Conservation (phyloP, 176 grass and related monocot species). For the Oryza officinalis region DNA sequence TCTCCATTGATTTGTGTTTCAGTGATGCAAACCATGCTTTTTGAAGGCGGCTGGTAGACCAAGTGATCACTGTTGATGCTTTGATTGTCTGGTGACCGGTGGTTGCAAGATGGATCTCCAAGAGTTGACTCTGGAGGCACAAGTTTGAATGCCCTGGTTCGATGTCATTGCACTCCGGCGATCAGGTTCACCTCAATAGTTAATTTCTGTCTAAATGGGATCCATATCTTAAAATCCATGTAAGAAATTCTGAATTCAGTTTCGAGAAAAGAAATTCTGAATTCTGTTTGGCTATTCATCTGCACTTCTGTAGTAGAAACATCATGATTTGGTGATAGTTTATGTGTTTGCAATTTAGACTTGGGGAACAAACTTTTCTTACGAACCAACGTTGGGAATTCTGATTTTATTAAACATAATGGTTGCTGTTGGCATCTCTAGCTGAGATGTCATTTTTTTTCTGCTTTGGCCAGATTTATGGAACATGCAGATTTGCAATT, state of each 20-base stretch:
- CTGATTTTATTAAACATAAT: background rate
- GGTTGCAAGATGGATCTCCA: constrained; percentile 51
- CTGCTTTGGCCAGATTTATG: constrained; percentile 19
- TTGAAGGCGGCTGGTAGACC: constrained; percentile 1
- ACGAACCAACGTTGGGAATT: background rate
- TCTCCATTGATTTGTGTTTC: constrained; percentile 14
- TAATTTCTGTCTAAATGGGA: background rate
- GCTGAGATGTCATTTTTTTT: constrained; percentile 35
- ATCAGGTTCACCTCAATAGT: constrained; percentile 54
- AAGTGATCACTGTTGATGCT: constrained; percentile 13
- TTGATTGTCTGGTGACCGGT: constrained; percentile 19
- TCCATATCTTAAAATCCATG: background rate
- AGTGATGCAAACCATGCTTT: constrained; percentile 13
- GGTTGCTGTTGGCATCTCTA: constrained; percentile 17
- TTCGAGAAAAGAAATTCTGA: background rate
- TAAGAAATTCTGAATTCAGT: background rate
- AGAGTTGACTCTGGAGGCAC: constrained; percentile 51
- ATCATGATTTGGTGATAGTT: constrained; percentile 28
- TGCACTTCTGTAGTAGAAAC: background rate
- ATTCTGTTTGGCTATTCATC: background rate
- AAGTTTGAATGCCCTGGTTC: constrained; percentile 50
- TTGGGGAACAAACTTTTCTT: constrained; percentile 6
- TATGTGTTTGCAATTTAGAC: constrained; percentile 21
- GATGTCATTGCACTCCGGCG: constrained; percentile 22
- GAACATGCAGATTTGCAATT: constrained; percentile 15